Conservation (phyloP, 2,329 filamentous ascomycete genomes). For the Fusarium sacchari region DNA sequence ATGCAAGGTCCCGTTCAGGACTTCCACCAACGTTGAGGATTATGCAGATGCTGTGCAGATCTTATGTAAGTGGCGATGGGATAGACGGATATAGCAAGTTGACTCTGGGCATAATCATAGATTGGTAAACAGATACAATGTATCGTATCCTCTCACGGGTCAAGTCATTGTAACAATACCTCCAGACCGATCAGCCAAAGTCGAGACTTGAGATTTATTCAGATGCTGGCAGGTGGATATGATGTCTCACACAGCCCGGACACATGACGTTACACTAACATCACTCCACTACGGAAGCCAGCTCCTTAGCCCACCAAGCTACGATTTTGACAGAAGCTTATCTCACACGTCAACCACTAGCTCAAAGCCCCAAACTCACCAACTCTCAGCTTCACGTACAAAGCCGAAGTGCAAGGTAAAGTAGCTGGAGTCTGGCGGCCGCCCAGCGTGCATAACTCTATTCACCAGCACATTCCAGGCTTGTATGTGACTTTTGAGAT, state of each 20-base stretch:
- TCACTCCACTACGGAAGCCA: constrained; percentile 5
- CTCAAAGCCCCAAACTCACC: background rate
- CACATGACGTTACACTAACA: background rate
- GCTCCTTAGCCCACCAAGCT: background rate
- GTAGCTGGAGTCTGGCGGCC: background rate
- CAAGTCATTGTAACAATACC: fast-evolving
- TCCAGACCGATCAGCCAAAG: too few relatives aligned
- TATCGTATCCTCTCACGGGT: background rate
- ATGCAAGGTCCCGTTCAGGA: background rate
- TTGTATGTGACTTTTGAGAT: background rate
- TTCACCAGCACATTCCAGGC: background rate
- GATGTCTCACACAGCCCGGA: background rate
- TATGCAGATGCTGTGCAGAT: background rate
- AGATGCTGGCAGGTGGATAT: background rate
- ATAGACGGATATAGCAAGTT: background rate
- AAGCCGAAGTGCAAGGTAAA: background rate
- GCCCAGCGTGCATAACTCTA: background rate
- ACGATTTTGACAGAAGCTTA: constrained; percentile 15
- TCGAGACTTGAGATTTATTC: background rate
- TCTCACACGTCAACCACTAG: background rate
- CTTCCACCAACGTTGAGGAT: background rate
- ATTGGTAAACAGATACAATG: background rate
- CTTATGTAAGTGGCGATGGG: background rate
- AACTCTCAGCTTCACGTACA: background rate
- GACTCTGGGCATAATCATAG: background rate